Conservation (phyloP, 83 land plant species). For the Picea engelmannii region DNA sequence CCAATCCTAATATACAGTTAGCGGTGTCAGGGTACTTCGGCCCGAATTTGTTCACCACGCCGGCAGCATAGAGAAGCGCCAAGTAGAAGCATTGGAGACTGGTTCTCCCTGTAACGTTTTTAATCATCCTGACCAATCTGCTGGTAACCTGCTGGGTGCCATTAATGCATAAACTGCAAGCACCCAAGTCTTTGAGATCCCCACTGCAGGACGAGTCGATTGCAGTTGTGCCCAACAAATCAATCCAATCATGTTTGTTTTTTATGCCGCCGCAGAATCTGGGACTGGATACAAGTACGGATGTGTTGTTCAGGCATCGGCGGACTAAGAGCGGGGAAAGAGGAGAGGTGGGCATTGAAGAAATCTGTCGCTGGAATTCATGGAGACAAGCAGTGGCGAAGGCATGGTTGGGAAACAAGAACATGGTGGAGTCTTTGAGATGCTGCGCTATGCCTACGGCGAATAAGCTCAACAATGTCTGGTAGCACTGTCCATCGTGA, state of each 20-base stretch:
- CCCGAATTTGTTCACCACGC: conserved; percentile 33
- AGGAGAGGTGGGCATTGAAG: conserved; percentile 21
- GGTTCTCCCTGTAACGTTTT: conserved; percentile 14
- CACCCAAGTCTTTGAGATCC: conserved; percentile 27
- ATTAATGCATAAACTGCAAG: conserved; percentile 28
- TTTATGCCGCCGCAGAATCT: conserved; percentile 42
- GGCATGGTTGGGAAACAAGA: conserved; percentile 27
- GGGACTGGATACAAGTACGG: conserved; percentile 24
- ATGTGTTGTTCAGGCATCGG: conserved; percentile 26
- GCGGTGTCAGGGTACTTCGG: conserved; percentile 17
- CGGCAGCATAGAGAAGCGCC: conserved; percentile 54
- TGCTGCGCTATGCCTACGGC: conserved; percentile 43
- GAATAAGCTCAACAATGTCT: conserved; percentile 35
- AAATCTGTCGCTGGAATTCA: conserved; percentile 32
- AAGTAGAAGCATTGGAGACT: conserved; percentile 28
- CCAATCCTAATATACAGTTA: conserved; percentile 27
- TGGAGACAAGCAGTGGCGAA: conserved; percentile 25
- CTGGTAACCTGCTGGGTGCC: conserved; percentile 35
- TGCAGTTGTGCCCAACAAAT: conserved; percentile 28
- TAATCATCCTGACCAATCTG: conserved; percentile 18
- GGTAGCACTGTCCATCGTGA: conserved; percentile 27
- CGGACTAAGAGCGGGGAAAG: conserved; percentile 18
- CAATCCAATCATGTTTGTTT: conserved; percentile 37
- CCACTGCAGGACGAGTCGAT: conserved; percentile 36
- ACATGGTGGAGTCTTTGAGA: conserved; percentile 26